Evolutionary conservation across 495 filamentous ascomycete genomes (phyloP), one percentile per base, ranked within the genome.

Genomic region (Sabuloglossum arenarium): DNA sequence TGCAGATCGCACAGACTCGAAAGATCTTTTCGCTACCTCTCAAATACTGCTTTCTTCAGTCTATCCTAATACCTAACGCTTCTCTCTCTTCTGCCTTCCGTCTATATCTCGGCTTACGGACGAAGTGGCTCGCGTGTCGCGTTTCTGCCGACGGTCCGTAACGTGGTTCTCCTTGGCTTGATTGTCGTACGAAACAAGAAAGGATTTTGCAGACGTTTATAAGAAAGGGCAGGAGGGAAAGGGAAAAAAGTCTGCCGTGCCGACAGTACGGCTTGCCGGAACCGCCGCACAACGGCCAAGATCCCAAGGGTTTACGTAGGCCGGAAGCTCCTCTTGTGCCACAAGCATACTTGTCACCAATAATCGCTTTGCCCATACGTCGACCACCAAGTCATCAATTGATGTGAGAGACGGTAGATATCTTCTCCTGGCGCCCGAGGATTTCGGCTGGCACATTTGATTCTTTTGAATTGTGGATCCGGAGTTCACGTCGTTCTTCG

Each of bases 301-400:
- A 27, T 28, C 47, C 28, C n/a, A 51, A 5, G 47, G 47, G 47
- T 30, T 51, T 51, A 29, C 47, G 47, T 51, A 30, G 47, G 47
- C 25, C 28, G 47, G 21, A 27, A 51, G 47, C 47, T 51, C 45
- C 6, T n/a, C 28, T 51, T 30, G 47, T 51, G 47, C 47, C 47
- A 51, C 47, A 29, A 51, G 47, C 47, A 51, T 51, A 51, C 47
- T 51, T 51, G 47, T 51, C 47, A 51, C 47, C 47, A 51, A 51
- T 51, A 51, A 51, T 23, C 23, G 47, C 47, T 19, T 30, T 51
- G 47, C 24, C 23, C 23, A 19, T 28, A 27, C 28, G 47, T 51
- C 23, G 47, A 11, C 28, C 47, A 51, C 47, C 19, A 23, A 27
- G 21, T 47, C 21, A 27, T 23, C 45, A 51, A 51, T 51, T 51